Conservation (phyloP, 352 stramenopile species). For the Globisporangium cederbergense region DNA sequence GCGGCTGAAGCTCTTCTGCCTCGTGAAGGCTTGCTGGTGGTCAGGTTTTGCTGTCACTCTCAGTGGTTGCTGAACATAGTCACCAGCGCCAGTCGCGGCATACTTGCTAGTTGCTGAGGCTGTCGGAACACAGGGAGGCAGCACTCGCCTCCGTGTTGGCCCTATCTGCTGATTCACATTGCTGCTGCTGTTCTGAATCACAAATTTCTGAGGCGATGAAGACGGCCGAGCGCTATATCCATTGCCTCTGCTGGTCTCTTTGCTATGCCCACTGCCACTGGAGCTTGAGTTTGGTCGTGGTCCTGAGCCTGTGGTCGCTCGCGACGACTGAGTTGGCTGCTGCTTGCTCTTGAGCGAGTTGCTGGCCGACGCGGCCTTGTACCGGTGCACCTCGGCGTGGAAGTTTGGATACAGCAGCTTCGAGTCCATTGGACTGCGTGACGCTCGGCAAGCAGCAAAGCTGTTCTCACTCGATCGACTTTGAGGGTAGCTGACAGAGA, state of each 20-base stretch:
- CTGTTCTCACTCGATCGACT: neutral
- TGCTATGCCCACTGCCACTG: neutral
- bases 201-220: constrained; percentile 7
- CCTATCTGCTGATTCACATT: neutral
- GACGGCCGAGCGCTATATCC: neutral
- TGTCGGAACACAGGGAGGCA: constrained; percentile 11
- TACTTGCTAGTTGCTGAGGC: constrained; percentile 5
- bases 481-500: neutral
- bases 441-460: neutral
- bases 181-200: neutral
- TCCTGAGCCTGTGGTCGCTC: neutral
- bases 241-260: neutral
- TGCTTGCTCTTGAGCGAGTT: constrained; percentile 20
- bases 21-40: neutral
- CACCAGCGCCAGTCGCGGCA: too few species aligned
- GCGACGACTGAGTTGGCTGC: neutral
- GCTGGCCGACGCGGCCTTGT: constrained; percentile 25
- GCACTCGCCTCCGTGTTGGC: constrained; percentile 3
- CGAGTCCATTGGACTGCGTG: constrained; percentile 11
- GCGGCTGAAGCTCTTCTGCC: constrained; percentile 11
- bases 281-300: constrained; percentile 11
- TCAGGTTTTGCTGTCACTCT: neutral
- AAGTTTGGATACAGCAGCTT: constrained; percentile 56
- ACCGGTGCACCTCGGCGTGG: constrained; percentile 43
- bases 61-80: too few species aligned